phyloP scores from a whole-genome alignment of 1,139 yeast genomes.

The Arxiozyma bovina region DNA sequence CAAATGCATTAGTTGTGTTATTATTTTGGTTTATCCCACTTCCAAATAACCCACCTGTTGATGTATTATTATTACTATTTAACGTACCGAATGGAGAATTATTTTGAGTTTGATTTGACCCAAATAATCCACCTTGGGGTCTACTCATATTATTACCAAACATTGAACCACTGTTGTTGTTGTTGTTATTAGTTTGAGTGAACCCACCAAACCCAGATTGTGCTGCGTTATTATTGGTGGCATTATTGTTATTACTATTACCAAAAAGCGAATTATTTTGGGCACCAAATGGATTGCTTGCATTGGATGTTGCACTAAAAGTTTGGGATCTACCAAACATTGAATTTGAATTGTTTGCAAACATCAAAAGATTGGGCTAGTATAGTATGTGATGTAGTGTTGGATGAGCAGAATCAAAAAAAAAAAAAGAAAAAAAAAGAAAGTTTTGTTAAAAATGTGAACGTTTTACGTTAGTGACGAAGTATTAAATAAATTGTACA shows the following conservation, averaged over 20 bases:
- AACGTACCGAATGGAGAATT: constrained; percentile 8
- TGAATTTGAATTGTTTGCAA: constrained; percentile 6
- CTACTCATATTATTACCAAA: constrained; percentile 26
- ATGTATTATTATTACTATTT: constrained; percentile 15
- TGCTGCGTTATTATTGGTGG: constrained; percentile 5
- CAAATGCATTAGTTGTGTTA: constrained; percentile 19
- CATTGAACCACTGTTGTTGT: constrained; percentile 9
- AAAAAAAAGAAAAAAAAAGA: too few species aligned
- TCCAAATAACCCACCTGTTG: constrained; percentile 13
- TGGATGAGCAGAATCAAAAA: too few species aligned
- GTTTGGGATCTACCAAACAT: constrained; percentile 12
- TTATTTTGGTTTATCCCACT: constrained; percentile 25
- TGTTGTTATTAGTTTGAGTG: constrained; percentile 9
- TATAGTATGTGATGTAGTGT: background rate
- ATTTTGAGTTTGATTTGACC: constrained; percentile 16
- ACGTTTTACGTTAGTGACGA: too few species aligned
- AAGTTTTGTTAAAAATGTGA: too few species aligned
- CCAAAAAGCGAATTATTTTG: constrained; percentile 2
- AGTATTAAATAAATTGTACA: too few species aligned
- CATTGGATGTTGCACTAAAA: constrained; percentile 4
- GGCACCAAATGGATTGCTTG: background rate
- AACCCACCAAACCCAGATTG: constrained; percentile 13
- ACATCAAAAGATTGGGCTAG: constrained; percentile 2
- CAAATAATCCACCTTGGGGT: constrained; percentile 28
- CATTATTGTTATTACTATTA: background rate